Evolutionary conservation across 768 basidiomycete genomes (phyloP), one percentile per base, ranked within the genome.

Genomic region (Russula dissimulans): DNA sequence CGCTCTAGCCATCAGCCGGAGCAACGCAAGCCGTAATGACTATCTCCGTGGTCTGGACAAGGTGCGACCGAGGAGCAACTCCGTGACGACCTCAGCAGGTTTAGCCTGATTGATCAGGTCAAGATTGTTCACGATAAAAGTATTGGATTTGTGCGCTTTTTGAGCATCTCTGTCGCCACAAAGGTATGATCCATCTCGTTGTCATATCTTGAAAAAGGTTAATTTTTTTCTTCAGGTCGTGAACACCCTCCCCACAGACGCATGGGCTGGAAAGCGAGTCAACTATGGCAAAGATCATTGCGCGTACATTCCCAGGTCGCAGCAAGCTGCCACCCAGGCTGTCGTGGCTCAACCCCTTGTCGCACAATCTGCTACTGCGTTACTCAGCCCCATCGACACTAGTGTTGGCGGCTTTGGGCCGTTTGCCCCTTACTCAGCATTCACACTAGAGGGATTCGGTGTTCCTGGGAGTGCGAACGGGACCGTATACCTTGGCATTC

Each of bases 111-210:
- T 68, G 97, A 99, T 74, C 95, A 98, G 72, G 95, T 99, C 71
- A 99, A 99, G 82, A 97, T 99, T 69, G 97, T 98, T 54, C 77
- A 95, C 62, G 97, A 99, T 77, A 97, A 97, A 81, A 97, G 97
- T 69, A 98, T 98, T 59, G 97, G 95, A 3, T 99, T 99, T 71
- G 94, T 99, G 18, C 97, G 98, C 74, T 98, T 98, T 78, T 77
- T 99, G 69, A 91, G 89, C 71, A 97, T 99, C 71, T 81, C 89
- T 22, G 84, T 91, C 44, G 97, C 97, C 15, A 95, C 89, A 65
- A 97, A 98, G 89, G 92, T 9, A 47, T 32, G 36, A 0, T 6
- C 17, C 36, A 17, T 42, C 48, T 14, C 26, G 31, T 34, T 1
- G 38, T 15, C 12, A 3, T 42, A 2, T 45, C 3, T 52, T 32